These are phyloP conservation scores for Pelargonium cotyledonis DNA, from an alignment of 441 rosid species.

Conservation along the genomic window DNA sequence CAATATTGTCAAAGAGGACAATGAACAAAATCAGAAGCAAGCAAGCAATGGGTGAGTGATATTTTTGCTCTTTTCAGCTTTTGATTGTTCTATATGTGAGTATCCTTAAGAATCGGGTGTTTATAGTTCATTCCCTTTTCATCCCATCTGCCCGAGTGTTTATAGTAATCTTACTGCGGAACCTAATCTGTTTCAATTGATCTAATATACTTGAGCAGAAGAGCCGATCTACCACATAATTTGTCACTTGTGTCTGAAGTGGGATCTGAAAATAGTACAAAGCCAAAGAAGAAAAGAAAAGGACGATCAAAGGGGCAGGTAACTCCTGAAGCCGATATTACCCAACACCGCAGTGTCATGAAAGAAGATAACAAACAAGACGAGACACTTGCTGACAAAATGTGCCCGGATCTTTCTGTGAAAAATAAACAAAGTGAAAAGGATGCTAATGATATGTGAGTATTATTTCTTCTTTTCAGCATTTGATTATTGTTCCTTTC, in stretches of 20 bases:
- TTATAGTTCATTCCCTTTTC: background rate
- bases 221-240: background rate
- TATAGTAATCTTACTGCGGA: background rate
- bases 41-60: conserved; percentile 24
- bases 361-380: background rate
- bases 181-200: background rate
- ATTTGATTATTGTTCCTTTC: background rate
- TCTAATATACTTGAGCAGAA: background rate
- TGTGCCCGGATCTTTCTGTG: background rate
- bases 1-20: conserved; percentile 16
- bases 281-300: background rate
- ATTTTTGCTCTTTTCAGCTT: background rate
- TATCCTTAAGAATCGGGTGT: background rate
- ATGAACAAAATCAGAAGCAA: conserved; percentile 20
- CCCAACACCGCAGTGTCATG: background rate
- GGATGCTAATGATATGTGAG: background rate
- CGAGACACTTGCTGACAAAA: background rate
- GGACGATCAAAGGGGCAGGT: background rate
- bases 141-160: background rate
- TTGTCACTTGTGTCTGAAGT: conserved; percentile 1
- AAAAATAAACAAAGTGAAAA: background rate
- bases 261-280: background rate
- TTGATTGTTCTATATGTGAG: background rate
- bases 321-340: background rate
- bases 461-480: background rate